These are phyloP conservation scores for Guyanaporus albipodus DNA, from an alignment of 768 basidiomycete genomes.

Conservation along the genomic window DNA sequence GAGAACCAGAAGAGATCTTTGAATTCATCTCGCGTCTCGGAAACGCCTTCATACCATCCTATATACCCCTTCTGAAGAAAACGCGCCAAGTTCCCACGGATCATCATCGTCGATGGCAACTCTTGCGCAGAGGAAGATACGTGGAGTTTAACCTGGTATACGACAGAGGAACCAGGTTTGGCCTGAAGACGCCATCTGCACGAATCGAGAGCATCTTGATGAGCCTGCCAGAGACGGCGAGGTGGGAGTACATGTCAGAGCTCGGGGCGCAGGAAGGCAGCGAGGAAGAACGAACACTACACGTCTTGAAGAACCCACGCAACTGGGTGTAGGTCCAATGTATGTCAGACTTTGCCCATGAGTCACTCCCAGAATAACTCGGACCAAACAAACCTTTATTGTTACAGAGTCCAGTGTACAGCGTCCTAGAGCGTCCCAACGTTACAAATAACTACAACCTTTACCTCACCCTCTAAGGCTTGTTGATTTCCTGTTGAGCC, in stretches of 20 bases:
- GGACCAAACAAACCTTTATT: background rate
- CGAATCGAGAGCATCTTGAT: conserved; percentile 88
- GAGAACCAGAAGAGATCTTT: conserved; percentile 68
- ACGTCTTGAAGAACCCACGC: conserved; percentile 56
- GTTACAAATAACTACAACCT: background rate
- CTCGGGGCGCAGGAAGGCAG: conserved; percentile 59
- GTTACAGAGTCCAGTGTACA: conserved; percentile 2
- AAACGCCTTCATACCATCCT: conserved; percentile 83
- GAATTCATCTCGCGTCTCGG: conserved; percentile 67
- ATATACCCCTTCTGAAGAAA: conserved; percentile 76
- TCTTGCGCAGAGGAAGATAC: conserved; percentile 85
- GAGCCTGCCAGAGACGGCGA: conserved; percentile 81
- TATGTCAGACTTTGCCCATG: background rate
- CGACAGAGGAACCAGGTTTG: conserved; percentile 87
- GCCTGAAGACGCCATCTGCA: conserved; percentile 78
- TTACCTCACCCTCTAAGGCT: conserved; percentile 21
- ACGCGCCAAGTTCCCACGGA: conserved; percentile 61
- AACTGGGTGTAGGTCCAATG: conserved; percentile 50
- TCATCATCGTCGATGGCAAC: conserved; percentile 84
- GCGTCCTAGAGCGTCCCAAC: background rate
- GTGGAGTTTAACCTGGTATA: conserved; percentile 93
- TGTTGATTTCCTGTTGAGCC: conserved; percentile 51
- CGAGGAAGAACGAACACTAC: conserved; percentile 61
- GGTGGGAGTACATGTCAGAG: conserved; percentile 88
- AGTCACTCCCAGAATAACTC: background rate